A percentile compares a stretch with the other conserved stretches of the same genome.
phyloP scores from a whole-genome alignment of 345 rosid species.

The Pistacia atlantica region DNA sequence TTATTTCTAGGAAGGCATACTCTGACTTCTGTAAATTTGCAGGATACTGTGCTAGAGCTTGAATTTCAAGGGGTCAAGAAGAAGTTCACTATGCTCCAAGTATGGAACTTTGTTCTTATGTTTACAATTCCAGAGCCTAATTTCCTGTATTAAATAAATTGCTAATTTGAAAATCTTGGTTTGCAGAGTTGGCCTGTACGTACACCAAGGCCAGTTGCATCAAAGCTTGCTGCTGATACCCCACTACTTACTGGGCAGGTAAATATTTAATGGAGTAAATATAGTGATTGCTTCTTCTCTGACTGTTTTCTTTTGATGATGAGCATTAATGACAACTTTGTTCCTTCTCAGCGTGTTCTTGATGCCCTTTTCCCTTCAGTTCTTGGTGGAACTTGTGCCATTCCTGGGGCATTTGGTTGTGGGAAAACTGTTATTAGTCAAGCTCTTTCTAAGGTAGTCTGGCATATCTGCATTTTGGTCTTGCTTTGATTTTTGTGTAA shows the following conservation, averaged over 20 bases:
- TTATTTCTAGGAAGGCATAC: neutral
- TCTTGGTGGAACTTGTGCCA: slow-evolving; percentile 99
- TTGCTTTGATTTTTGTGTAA: neutral
- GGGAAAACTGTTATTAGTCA: slow-evolving; percentile 99
- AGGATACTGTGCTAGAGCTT: slow-evolving; percentile 97
- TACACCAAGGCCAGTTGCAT: slow-evolving; percentile 97
- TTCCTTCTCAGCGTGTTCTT: slow-evolving; percentile 82
- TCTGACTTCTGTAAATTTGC: slow-evolving; percentile 17
- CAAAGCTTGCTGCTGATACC: slow-evolving; percentile 99
- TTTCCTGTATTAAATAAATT: neutral
- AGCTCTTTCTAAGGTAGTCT: slow-evolving; percentile 97
- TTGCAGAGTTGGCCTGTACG: slow-evolving; percentile 98
- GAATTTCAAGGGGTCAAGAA: slow-evolving; percentile 98
- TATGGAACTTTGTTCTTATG: slow-evolving; percentile 26
- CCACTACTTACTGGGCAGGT: slow-evolving; percentile 98
- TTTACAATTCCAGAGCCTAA: neutral
- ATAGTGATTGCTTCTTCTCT: neutral
- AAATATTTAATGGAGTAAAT: slow-evolving; percentile 17
- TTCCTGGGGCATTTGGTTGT: slow-evolving; percentile 99
- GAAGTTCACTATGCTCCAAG: slow-evolving; percentile 98
- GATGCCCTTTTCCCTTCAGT: slow-evolving; percentile 99
- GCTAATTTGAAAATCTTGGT: slow-evolving; percentile 6
- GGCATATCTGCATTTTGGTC: neutral
- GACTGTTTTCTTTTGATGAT: neutral
- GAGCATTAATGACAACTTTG: slow-evolving; percentile 26